Conservation (phyloP, 768 basidiomycete genomes). For the Mycena vulgaris region DNA sequence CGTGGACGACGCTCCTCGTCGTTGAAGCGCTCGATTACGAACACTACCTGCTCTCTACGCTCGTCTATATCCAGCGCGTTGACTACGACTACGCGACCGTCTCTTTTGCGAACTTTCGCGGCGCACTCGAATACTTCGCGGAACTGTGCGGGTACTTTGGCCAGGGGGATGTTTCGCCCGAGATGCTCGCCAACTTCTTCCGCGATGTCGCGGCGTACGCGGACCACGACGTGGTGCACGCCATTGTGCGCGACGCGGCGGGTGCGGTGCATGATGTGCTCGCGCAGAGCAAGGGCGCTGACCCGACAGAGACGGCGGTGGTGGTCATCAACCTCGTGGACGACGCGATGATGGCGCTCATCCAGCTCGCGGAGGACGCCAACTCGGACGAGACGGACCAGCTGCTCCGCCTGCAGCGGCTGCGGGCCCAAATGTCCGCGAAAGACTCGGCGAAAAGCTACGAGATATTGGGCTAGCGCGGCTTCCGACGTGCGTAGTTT, state of each 20-base stretch:
- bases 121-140: slow-evolving; percentile 26
- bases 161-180: slow-evolving; percentile 14
- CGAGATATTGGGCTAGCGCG: slow-evolving; percentile 32
- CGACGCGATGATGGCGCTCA: slow-evolving; percentile 31
- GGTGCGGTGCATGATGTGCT: slow-evolving; percentile 25
- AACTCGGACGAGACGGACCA: slow-evolving; percentile 27
- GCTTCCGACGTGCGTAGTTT: background rate
- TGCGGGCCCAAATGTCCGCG: slow-evolving; percentile 23
- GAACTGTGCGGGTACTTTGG: slow-evolving; percentile 33
- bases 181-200: slow-evolving; percentile 28
- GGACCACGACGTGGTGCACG: slow-evolving; percentile 9
- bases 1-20: slow-evolving; percentile 30
- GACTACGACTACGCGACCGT: slow-evolving; percentile 34
- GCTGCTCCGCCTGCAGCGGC: slow-evolving; percentile 17
- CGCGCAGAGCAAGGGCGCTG: slow-evolving; percentile 17
- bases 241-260: slow-evolving; percentile 11
- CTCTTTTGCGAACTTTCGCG: background rate
- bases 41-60: slow-evolving; percentile 35
- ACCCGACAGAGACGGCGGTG: slow-evolving; percentile 34
- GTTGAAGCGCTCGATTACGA: slow-evolving; percentile 40
- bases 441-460: slow-evolving; percentile 28
- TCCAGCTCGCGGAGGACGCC: slow-evolving; percentile 34
- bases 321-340: slow-evolving; percentile 28
- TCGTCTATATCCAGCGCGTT: slow-evolving; percentile 39
- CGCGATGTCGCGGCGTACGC: background rate